Conservation (phyloP, 2,329 filamentous ascomycete genomes). For the Verticillium longisporum region DNA sequence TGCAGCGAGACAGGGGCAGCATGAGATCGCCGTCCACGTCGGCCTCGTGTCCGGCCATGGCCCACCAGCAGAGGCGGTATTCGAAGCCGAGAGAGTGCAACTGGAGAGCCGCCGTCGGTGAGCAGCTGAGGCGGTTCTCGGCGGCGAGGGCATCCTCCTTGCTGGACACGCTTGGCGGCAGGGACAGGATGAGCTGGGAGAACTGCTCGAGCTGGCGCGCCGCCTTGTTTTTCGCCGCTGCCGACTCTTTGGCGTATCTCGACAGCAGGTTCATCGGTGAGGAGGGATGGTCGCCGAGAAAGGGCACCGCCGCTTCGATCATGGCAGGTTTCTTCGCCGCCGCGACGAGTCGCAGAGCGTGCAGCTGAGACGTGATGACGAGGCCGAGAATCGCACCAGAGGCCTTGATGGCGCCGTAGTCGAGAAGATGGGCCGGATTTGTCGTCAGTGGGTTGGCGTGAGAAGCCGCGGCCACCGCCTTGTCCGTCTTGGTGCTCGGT, state of each 20-base stretch:
- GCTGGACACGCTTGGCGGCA: conserved; percentile 61
- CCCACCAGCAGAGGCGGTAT: conserved; percentile 60
- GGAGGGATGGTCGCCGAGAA: conserved; percentile 43
- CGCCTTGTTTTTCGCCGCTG: conserved; percentile 47
- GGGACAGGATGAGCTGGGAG: conserved; percentile 56
- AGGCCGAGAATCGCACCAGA: conserved; percentile 41
- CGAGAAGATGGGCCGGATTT: conserved; percentile 51
- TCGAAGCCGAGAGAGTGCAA: conserved; percentile 59
- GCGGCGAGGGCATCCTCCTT: conserved; percentile 52
- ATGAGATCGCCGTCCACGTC: conserved; percentile 58
- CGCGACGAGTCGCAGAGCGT: conserved; percentile 57
- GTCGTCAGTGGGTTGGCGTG: conserved; percentile 21
- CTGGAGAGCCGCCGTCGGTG: conserved; percentile 51
- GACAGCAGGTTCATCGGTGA: conserved; percentile 55
- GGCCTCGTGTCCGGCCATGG: conserved; percentile 50
- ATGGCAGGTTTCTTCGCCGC: conserved; percentile 51
- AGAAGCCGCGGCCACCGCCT: background rate
- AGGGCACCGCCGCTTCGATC: conserved; percentile 49
- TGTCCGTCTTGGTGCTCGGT: background rate
- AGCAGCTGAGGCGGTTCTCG: conserved; percentile 47
- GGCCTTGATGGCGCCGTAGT: conserved; percentile 43
- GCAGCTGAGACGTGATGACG: conserved; percentile 57
- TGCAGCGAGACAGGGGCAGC: conserved; percentile 57
- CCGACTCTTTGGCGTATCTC: conserved; percentile 31
- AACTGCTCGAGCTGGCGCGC: conserved; percentile 61